Base-by-base conservation (phyloP, 2,329 filamentous ascomycete genomes). In the Hirsutella minnesotensis region DNA sequence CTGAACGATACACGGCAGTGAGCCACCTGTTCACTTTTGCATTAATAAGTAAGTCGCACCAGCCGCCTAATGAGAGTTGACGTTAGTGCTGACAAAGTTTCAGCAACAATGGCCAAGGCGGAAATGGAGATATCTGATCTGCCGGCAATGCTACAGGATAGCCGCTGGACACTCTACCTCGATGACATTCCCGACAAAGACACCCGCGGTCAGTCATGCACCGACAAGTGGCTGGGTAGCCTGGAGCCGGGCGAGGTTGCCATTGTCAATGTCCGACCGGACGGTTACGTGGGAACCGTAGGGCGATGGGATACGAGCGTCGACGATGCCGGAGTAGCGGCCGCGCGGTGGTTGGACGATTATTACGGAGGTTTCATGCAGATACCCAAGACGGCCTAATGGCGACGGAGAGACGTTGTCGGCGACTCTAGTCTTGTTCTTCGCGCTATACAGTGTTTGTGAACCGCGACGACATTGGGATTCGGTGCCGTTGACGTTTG, bases 271-370 rank as follows among this genome's bases (percentile, higher is more conserved):
- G 78, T 87, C 2, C 70, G 83, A 5, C 83, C 83, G 0, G 83
- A 87, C 58, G 82, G 83, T 10, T 87, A 86, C 56, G 75, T 86
- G 4, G 83, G 82, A 1, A 77, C 71, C n/a, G 60, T 84, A 20
- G 65, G 70, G 37, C 61, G 69, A 34, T 74, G 70, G 70, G 69
- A 73, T 53, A 66, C 68, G 29, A 66, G 63, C 49, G 54, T 70
- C 22, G 70, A 73, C 43, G 69, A 69, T 35, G 60, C 70, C 5
- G 73, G 73, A 35, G 57, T 68, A 35, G 64, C 69, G 38, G 73
- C 73, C 9, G 73, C 73, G 22, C 61, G 58, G 46, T 77, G 73
- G 73, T 59, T 77, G 20, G 72, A 76, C 49, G 55, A 58, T 15
- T 77, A 77, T 52, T 77, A 74, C 49, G 63, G 64, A 36, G 67